Evolutionary conservation across 495 filamentous ascomycete genomes (phyloP).

Genomic region (Penicillium alfredii): DNA sequence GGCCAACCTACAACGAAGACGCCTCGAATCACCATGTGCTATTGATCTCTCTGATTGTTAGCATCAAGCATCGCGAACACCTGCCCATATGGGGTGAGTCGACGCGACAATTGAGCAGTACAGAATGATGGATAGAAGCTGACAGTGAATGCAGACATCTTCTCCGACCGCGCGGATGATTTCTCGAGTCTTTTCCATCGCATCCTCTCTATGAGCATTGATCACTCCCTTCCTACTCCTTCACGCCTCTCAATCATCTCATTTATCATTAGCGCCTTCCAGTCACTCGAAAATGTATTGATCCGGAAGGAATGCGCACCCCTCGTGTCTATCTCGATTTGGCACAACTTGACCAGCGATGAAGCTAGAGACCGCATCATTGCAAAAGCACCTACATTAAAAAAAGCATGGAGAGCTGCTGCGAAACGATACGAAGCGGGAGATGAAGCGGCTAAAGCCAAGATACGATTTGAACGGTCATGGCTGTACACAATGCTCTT

Average conservation of each 20-base stretch:
- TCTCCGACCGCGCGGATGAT: constrained; percentile 67
- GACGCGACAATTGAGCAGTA: constrained; percentile 1
- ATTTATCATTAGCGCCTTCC: constrained; percentile 86
- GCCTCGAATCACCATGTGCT: constrained; percentile 88
- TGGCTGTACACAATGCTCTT: constrained; percentile 88
- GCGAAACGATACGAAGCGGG: constrained; percentile 81
- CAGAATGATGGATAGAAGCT: constrained; percentile 4
- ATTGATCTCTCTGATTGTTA: constrained; percentile 75
- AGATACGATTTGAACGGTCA: constrained; percentile 82
- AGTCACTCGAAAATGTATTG: constrained; percentile 83
- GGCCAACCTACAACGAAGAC: constrained; percentile 87
- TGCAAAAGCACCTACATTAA: constrained; percentile 60
- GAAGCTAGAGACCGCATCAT: constrained; percentile 61
- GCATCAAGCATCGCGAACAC: constrained; percentile 81
- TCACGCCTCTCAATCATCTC: constrained; percentile 75
- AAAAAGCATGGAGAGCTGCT: constrained; percentile 87
- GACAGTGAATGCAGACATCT: constrained; percentile 50
- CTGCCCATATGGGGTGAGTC: constrained; percentile 78
- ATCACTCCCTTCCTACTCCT: constrained; percentile 60
- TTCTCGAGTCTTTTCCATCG: constrained; percentile 91
- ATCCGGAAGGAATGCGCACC: constrained; percentile 95
- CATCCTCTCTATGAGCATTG: constrained; percentile 81
- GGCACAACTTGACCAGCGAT: constrained; percentile 82
- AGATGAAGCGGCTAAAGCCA: constrained; percentile 71
- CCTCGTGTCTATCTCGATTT: constrained; percentile 88